These are phyloP conservation scores for Aspergillus aculeatus DNA, from an alignment of 2,329 filamentous ascomycete genomes.

Conservation along the genomic window DNA sequence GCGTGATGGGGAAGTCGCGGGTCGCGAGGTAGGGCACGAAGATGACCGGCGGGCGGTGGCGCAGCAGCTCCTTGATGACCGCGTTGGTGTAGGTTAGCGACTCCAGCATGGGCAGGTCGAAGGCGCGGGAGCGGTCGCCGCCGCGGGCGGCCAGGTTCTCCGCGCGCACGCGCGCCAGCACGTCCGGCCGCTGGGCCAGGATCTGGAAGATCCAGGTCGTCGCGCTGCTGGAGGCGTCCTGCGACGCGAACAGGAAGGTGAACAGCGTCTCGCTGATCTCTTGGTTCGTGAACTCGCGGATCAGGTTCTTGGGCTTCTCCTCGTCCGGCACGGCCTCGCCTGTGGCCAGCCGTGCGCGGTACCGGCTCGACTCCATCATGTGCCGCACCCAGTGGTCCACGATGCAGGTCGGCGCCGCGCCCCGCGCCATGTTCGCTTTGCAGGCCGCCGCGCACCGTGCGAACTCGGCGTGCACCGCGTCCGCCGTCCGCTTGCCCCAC, in stretches of 20 bases:
- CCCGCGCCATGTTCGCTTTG: conserved; percentile 78
- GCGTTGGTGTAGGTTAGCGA: conserved; percentile 53
- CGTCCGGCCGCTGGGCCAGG: conserved; percentile 52
- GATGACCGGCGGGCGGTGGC: conserved; percentile 54
- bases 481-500: conserved; percentile 84
- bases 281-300: conserved; percentile 52
- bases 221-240: conserved; percentile 55
- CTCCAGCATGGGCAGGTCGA: conserved; percentile 50
- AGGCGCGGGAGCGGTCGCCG: conserved; percentile 43
- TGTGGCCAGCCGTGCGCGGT: conserved; percentile 67
- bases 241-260: conserved; percentile 55
- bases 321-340: conserved; percentile 54
- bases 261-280: conserved; percentile 55
- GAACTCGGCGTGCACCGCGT: conserved; percentile 81
- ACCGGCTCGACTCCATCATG: conserved; percentile 76
- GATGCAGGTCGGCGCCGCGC: conserved; percentile 77
- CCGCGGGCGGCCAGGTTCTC: conserved; percentile 49
- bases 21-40: conserved; percentile 55
- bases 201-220: conserved; percentile 56
- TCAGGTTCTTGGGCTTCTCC: conserved; percentile 49
- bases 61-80: conserved; percentile 55
- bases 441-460: conserved; percentile 80
- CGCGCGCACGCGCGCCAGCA: conserved; percentile 46
- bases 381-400: conserved; percentile 83
- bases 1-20: conserved; percentile 49